Conservation (phyloP, 345 rosid species). For the Eucalyptus pauciflora region DNA sequence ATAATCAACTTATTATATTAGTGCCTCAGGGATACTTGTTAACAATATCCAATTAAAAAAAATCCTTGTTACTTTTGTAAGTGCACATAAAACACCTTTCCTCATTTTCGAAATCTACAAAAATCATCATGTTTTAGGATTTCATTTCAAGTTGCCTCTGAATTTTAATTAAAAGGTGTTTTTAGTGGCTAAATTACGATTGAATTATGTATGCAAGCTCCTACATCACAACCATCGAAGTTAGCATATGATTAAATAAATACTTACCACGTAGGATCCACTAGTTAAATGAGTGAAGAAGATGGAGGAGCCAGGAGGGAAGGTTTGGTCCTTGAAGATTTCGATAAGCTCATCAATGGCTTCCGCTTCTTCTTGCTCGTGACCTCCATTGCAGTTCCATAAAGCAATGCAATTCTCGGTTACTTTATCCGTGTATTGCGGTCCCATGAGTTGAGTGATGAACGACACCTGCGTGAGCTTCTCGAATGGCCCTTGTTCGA, state of each 20-base stretch:
- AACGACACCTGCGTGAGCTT: background rate
- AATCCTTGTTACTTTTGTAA: background rate
- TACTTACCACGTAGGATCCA: conserved; percentile 45
- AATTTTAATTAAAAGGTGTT: too few species aligned
- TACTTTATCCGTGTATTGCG: background rate
- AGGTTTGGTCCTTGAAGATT: conserved; percentile 42
- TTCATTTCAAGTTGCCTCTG: background rate
- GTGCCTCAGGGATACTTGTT: too few species aligned
- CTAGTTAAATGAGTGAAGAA: conserved; percentile 37
- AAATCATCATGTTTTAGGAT: background rate
- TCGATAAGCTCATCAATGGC: conserved; percentile 45
- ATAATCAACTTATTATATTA: too few species aligned
- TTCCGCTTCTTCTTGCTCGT: background rate
- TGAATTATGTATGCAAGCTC: background rate
- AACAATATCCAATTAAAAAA: too few species aligned
- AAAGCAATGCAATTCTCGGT: background rate
- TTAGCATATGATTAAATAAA: background rate
- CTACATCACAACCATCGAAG: background rate
- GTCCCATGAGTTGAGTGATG: background rate
- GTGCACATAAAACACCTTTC: background rate
- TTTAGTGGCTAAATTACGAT: background rate
- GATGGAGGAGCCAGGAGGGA: conserved; percentile 61
- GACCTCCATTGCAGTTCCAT: background rate
- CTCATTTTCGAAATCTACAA: background rate
- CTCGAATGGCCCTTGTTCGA: background rate